A percentile compares a stretch with the other conserved stretches of the same genome.
Conservation (phyloP, 2,329 filamentous ascomycete genomes). For the Cadophora gregata region DNA sequence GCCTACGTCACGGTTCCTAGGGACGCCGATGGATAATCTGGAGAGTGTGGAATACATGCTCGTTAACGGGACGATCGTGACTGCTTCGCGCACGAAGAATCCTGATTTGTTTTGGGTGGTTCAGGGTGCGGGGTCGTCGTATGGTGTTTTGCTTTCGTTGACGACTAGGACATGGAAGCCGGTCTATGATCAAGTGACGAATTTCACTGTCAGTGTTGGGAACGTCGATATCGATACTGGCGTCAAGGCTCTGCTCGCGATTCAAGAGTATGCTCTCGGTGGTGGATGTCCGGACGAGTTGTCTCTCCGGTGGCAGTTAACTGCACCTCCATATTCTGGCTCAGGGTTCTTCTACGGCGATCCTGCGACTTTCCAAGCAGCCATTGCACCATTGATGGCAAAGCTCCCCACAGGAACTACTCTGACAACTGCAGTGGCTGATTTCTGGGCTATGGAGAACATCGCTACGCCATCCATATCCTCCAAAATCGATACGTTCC, state of each 20-base stretch:
- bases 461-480: slow-evolving; percentile 15
- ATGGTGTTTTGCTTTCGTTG: slow-evolving; percentile 8
- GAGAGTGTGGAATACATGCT: slow-evolving; percentile 19
- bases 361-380: slow-evolving; percentile 3
- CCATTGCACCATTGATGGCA: slow-evolving; percentile 17
- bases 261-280: slow-evolving; percentile 10
- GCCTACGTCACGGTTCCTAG: slow-evolving; percentile 18
- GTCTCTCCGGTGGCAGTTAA: slow-evolving; percentile 17
- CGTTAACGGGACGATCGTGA: slow-evolving; percentile 16
- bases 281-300: slow-evolving; percentile 17
- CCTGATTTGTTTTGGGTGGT: slow-evolving; percentile 16
- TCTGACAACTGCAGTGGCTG: slow-evolving; percentile 9
- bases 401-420: not conserved
- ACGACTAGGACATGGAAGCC: slow-evolving; percentile 24
- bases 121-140: slow-evolving; percentile 19
- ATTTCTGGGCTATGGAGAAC: slow-evolving; percentile 23
- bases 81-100: slow-evolving; percentile 6
- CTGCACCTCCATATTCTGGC: slow-evolving; percentile 16
- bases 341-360: slow-evolving; percentile 20
- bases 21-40: slow-evolving; percentile 20
- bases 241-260: slow-evolving; percentile 11
- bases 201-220: slow-evolving; percentile 15
- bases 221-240: slow-evolving; percentile 10
- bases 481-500: slow-evolving; percentile 12
- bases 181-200: slow-evolving; percentile 14